A percentile compares a stretch with the other conserved stretches of the same genome.
phyloP scores from a whole-genome alignment of 129 eudicot species.

The Flaveria ramosissima region DNA sequence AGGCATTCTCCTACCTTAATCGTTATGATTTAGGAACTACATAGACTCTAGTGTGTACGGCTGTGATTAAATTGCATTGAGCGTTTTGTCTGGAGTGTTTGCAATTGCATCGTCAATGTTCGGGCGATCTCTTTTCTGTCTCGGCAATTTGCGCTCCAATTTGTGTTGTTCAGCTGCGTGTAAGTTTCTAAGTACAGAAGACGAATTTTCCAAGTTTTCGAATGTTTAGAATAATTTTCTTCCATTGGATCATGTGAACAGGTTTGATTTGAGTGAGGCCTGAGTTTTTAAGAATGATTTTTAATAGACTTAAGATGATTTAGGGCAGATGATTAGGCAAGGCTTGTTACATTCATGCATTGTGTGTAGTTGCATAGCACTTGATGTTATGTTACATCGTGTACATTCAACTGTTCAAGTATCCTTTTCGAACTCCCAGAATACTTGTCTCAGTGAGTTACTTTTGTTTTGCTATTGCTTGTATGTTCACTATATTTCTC shows the following conservation, averaged over 20 bases:
- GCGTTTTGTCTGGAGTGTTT: no score
- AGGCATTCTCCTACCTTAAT: not conserved
- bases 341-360: not conserved
- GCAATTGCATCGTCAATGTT: conserved; percentile 11
- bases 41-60: no score
- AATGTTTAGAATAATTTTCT: not conserved
- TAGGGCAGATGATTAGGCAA: not conserved
- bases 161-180: not conserved
- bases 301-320: not conserved
- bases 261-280: not conserved
- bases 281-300: not conserved
- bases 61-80: no score
- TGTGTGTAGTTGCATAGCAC: not conserved
- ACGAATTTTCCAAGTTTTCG: not conserved
- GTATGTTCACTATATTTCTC: no score
- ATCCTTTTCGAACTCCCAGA: not conserved
- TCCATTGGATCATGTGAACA: not conserved
- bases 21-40: not conserved
- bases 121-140: not conserved
- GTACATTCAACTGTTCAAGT: not conserved
- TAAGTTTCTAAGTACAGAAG: not conserved
- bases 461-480: no score
- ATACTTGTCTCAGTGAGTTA: not conserved
- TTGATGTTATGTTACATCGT: not conserved
- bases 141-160: not conserved